Evolutionary conservation across 768 basidiomycete species (phyloP), one percentile per base, ranked within the genome.

Genomic region (Mycena venus): DNA sequence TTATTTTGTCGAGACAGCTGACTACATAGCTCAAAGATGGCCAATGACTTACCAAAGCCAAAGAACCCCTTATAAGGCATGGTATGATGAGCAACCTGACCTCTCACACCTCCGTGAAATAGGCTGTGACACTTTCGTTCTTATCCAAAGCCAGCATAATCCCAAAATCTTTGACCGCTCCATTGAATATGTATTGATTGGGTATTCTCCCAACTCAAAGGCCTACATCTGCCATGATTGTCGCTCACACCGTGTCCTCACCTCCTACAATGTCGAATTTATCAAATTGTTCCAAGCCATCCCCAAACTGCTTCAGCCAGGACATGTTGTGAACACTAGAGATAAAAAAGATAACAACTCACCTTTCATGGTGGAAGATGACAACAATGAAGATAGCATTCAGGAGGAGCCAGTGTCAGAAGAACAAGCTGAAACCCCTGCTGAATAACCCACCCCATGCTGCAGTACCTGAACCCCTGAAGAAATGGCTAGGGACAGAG

Each of bases 141-240:
- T 82, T 27, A 78, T 83, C 14, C 83, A 78, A 31, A 83, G 85
- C 58, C 73, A 82, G 25, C 79, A 84, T 53, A 78, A 82, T 32
- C 78, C 80, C 0, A 82, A 82, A 44, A 78, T 82, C 23, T 75
- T 64, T 34, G 75, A 72, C 14, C 58, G 72, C 6, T 78, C 77
- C 4, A 38, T 79, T 40, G 82, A 85, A 76, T 86, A 86, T 67
- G 68, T 84, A 2, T 83, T 86, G 36, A 80, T 87, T 62, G 84
- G 86, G 3, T 88, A 86, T 64, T 76, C 79, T 1, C 32, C 70
- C 1, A 78, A 79, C 17, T 79, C 83, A 1, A 86, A 86, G 66
- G 82, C 80, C 1, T 87, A 83, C 63, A 63, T 77, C n/a, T 81
- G 83, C 75, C 83, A 82, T 38, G 71, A 86, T 59, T 64, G 65